Conservation (phyloP, 129 eudicot species). For the Helianthus tuberosus region DNA sequence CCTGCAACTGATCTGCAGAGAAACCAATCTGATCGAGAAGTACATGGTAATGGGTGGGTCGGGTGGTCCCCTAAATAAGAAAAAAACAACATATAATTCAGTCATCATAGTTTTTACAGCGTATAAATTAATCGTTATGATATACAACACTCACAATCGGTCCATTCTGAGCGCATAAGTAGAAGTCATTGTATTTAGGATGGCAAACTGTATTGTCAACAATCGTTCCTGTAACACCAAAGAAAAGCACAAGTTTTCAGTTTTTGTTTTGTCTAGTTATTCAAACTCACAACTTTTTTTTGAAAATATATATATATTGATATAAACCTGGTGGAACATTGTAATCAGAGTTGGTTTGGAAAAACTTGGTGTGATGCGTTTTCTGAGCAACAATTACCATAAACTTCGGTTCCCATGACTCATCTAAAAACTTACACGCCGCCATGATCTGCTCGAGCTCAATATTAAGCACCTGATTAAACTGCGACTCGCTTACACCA, state of each 20-base stretch:
- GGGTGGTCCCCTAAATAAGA: conserved; percentile 50
- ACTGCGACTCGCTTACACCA: conserved; percentile 83
- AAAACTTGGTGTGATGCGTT: conserved; percentile 81
- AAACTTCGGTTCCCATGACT: conserved; percentile 62
- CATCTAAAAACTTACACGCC: conserved; percentile 49
- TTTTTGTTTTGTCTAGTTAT: not conserved
- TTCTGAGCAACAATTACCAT: conserved; percentile 73
- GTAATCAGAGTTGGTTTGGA: conserved; percentile 44
- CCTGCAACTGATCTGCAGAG: conserved; percentile 68
- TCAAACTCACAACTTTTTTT: not conserved
- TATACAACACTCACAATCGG: conserved; percentile 55
- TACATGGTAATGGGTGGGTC: conserved; percentile 85
- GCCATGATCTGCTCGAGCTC: conserved; percentile 73
- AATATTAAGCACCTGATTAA: conserved; percentile 70
- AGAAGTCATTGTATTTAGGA: conserved; percentile 66
- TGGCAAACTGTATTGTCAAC: conserved; percentile 38
- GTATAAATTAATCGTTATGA: not conserved
- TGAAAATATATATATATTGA: too few species aligned
- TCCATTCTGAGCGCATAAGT: conserved; percentile 75
- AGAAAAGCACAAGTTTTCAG: not conserved
- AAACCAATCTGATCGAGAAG: conserved; percentile 70
- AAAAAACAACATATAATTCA: not conserved
- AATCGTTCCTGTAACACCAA: conserved; percentile 14
- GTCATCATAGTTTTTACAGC: not conserved
- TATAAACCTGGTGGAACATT: conserved; percentile 81